Evolutionary conservation across 768 basidiomycete genomes (phyloP).

Genomic region (Mrakia hoshinonis): DNA sequence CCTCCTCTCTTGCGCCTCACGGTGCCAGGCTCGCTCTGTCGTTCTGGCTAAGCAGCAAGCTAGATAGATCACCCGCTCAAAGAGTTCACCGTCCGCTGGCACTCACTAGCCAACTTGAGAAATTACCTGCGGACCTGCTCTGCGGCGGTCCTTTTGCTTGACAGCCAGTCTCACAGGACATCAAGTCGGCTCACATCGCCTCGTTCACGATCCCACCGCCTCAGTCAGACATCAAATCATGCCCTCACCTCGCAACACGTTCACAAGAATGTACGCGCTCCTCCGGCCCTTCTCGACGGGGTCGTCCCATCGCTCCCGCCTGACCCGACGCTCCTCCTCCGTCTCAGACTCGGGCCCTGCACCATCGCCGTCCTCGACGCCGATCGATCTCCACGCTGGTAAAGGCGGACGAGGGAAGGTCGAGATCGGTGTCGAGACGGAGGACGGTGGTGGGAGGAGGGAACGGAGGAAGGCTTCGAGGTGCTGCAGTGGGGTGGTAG

Average conservation of each 20-base stretch:
- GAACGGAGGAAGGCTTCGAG: not conserved
- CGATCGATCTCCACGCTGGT: not conserved
- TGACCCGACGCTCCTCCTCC: no score
- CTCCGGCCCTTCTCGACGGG: not conserved
- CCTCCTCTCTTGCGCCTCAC: not conserved
- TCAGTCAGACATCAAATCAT: not conserved
- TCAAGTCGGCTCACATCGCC: no score
- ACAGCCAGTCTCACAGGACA: no score
- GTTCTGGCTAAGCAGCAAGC: no score
- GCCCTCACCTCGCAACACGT: not conserved
- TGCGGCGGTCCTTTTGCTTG: no score
- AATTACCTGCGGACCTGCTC: no score
- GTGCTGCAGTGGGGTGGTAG: not conserved
- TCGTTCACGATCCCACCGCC: not conserved
- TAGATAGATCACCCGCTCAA: no score
- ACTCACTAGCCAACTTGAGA: no score
- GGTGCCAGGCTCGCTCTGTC: no score
- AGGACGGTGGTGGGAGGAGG: not conserved
- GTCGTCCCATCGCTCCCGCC: not conserved
- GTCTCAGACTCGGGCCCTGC: no score
- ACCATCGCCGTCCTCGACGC: not conserved
- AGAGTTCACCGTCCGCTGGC: no score
- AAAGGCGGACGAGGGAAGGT: not conserved
- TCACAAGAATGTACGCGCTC: not conserved
- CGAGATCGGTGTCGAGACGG: not conserved